These are phyloP conservation scores for Pseudogymnoascus sp. DNA, from an alignment of 2,329 filamentous ascomycete genomes.

Conservation along the genomic window DNA sequence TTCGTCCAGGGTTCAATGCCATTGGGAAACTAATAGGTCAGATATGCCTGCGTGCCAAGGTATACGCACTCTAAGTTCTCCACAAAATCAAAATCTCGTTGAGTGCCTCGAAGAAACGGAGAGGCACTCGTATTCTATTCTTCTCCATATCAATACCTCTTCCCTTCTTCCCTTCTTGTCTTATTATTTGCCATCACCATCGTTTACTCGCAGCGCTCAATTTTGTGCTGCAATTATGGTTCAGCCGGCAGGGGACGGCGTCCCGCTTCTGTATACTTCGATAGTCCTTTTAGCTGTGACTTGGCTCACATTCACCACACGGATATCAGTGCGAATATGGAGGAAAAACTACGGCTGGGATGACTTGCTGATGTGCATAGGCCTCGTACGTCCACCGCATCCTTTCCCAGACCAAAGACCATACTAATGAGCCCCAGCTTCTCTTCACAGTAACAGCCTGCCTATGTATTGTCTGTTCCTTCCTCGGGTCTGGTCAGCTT, in stretches of 20 bases:
- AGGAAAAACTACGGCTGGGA: conserved; percentile 23
- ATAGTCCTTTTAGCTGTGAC: conserved; percentile 19
- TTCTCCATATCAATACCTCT: conserved; percentile 3
- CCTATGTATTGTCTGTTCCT: conserved; percentile 25
- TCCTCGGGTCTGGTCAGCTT: conserved; percentile 23
- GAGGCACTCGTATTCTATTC: neutral
- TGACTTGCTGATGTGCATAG: conserved; percentile 22
- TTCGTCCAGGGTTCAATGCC: neutral
- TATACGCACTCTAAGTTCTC: neutral
- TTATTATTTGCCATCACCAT: conserved; percentile 1
- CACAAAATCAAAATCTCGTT: neutral
- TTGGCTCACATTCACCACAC: conserved; percentile 20
- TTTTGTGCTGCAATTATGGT: conserved; percentile 18
- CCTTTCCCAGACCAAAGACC: neutral
- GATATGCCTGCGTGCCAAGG: neutral
- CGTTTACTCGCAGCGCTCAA: neutral
- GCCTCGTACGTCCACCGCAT: conserved; percentile 19
- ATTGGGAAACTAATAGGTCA: neutral
- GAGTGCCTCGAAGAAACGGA: neutral
- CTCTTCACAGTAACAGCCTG: conserved; percentile 22
- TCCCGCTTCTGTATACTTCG: conserved; percentile 21
- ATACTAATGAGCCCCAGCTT: conserved; percentile 16
- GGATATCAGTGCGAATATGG: conserved; percentile 22
- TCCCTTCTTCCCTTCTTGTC: neutral
- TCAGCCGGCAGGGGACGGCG: conserved; percentile 21